phyloP scores from a whole-genome alignment of 176 grass and related monocot genomes.

The Aegilops bicornis region DNA sequence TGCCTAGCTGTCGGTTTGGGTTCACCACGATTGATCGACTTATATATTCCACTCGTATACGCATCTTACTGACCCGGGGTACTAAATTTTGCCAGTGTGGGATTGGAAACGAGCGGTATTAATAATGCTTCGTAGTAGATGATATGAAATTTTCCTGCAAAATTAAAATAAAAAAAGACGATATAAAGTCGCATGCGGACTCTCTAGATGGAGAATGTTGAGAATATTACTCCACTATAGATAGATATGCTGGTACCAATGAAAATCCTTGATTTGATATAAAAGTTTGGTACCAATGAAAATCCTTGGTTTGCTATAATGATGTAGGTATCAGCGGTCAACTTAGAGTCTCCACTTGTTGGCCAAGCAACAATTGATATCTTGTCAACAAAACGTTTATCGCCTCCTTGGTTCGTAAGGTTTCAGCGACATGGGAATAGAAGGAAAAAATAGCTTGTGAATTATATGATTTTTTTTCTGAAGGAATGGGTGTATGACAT shows the following conservation, averaged over 20 bases:
- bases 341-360: conserved; percentile 21
- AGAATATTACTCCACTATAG: conserved; percentile 29
- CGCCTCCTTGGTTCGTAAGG: no score
- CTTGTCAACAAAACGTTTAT: not conserved
- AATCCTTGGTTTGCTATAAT: conserved; percentile 35
- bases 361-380: not conserved
- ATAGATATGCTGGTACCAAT: conserved; percentile 1
- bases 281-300: conserved; percentile 24
- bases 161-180: not conserved
- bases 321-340: conserved; percentile 12
- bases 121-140: not conserved
- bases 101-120: not conserved
- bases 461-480: no score
- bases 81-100: not conserved
- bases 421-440: no score
- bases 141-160: no score
- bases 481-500: no score
- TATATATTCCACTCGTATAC: not conserved
- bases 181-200: conserved; percentile 13
- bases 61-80: not conserved
- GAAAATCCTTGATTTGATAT: conserved; percentile 35
- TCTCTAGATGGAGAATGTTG: conserved; percentile 39
- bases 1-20: not conserved
- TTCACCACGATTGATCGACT: not conserved
- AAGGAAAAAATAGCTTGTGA: no score